These are phyloP conservation scores for Mycena sanguinolenta DNA, from an alignment of 768 basidiomycete species.

Conservation along the genomic window DNA sequence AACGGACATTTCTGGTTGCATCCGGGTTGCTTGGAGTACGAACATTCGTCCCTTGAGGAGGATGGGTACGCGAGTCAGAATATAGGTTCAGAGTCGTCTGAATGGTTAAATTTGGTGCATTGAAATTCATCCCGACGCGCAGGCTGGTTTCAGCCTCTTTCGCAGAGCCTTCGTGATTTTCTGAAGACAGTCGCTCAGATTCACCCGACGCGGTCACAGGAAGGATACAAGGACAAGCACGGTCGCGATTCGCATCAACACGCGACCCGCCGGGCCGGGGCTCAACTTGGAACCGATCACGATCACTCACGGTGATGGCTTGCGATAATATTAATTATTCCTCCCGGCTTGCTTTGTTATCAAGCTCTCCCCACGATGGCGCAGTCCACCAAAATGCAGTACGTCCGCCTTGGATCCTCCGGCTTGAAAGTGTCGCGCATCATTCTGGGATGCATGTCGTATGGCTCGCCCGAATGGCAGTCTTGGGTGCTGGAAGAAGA, in stretches of 20 bases:
- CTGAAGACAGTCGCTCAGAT: no score
- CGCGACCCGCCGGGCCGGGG: no score
- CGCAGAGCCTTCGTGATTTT: no score
- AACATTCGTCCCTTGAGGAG: constrained; percentile 52
- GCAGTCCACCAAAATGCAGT: constrained; percentile 12
- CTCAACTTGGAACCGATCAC: no score
- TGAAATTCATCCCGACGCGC: background rate
- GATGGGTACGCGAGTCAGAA: constrained; percentile 58
- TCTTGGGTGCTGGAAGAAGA: constrained; percentile 53
- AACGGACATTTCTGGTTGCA: constrained; percentile 66
- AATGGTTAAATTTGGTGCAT: constrained; percentile 25
- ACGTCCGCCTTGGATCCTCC: constrained; percentile 18
- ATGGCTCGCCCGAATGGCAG: constrained; percentile 38
- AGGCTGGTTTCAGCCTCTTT: no score
- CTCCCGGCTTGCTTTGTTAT: no score
- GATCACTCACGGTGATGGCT: no score
- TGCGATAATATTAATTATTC: no score
- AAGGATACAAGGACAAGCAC: background rate
- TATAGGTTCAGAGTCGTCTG: constrained; percentile 41
- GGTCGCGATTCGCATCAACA: no score
- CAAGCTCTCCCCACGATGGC: constrained; percentile 2
- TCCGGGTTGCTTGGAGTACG: constrained; percentile 30
- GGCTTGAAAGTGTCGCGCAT: constrained; percentile 32
- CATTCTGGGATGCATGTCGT: constrained; percentile 45
- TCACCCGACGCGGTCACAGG: constrained; percentile 9